Evolutionary conservation across 345 rosid species (phyloP).

Genomic region (Brassica cretica): DNA sequence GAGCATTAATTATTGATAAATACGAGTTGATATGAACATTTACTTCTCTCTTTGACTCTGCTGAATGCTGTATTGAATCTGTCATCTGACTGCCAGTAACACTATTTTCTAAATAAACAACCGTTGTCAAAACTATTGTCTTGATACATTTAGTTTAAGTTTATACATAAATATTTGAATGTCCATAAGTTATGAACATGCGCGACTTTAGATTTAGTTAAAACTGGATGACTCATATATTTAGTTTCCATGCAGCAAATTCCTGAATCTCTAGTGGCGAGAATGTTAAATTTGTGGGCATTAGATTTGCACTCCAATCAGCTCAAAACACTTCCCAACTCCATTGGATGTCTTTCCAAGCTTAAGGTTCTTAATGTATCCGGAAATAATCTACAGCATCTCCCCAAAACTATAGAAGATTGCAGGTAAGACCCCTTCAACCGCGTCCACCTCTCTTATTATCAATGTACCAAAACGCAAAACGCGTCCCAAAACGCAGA

Average conservation of each 20-base stretch:
- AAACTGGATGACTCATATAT: background rate
- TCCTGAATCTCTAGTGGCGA: slow-evolving; percentile 79
- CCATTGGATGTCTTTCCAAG: slow-evolving; percentile 79
- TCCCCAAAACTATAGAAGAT: slow-evolving; percentile 72
- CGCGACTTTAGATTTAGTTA: background rate
- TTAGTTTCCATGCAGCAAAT: slow-evolving; percentile 49
- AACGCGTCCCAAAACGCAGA: slow-evolving; percentile 41
- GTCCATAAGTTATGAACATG: too few relatives aligned
- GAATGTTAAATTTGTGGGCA: slow-evolving; percentile 67
- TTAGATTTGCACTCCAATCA: slow-evolving; percentile 82
- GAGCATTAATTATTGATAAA: slow-evolving; percentile 7
- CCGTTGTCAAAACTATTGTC: background rate
- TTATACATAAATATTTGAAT: too few relatives aligned
- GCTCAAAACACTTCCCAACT: slow-evolving; percentile 69
- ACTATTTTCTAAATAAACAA: background rate
- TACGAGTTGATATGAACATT: background rate
- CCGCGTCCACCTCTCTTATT: background rate
- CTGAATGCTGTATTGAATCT: background rate
- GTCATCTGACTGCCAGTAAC: background rate
- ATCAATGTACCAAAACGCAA: slow-evolving; percentile 15
- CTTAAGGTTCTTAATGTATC: slow-evolving; percentile 79
- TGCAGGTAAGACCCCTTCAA: slow-evolving; percentile 56
- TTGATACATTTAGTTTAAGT: background rate
- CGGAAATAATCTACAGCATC: slow-evolving; percentile 57
- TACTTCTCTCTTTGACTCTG: slow-evolving; percentile 1